Conservation (phyloP, 305 asterid species). For the Nicotiana rustica region DNA sequence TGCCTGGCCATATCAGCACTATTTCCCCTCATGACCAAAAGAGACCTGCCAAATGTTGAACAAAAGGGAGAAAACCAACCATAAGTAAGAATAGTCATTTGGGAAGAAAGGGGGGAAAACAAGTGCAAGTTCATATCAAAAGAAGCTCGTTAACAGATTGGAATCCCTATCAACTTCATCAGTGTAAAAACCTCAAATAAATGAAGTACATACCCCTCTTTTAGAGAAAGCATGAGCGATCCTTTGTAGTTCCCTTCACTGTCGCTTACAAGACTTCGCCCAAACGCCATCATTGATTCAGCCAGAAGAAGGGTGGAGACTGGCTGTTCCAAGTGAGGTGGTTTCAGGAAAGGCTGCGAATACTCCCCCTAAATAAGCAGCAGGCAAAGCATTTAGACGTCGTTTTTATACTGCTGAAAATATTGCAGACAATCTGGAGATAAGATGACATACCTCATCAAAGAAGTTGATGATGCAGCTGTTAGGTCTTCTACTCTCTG, state of each 20-base stretch:
- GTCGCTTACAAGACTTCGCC: slow-evolving; percentile 73
- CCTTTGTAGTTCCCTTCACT: slow-evolving; percentile 88
- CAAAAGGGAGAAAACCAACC: not conserved
- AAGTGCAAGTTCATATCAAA: not conserved
- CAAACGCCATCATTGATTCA: slow-evolving; percentile 89
- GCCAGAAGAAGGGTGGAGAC: slow-evolving; percentile 85
- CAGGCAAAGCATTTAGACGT: slow-evolving; percentile 25
- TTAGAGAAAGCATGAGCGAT: slow-evolving; percentile 76
- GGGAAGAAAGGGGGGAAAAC: not conserved
- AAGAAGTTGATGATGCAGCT: slow-evolving; percentile 96
- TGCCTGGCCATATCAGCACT: slow-evolving; percentile 88
- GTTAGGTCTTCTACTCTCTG: slow-evolving; percentile 80
- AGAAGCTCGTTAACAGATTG: not conserved
- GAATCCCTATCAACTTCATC: not conserved
- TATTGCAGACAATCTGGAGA: not conserved
- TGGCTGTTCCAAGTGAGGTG: slow-evolving; percentile 97
- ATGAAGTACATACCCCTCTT: slow-evolving; percentile 71
- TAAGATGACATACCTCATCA: slow-evolving; percentile 66
- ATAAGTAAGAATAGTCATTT: not conserved
- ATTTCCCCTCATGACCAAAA: slow-evolving; percentile 88
- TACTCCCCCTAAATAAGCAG: slow-evolving; percentile 69
- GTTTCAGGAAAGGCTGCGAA: slow-evolving; percentile 95
- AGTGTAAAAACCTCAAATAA: not conserved
- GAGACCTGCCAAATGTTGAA: slow-evolving; percentile 60
- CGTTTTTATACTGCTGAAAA: slow-evolving; percentile 7